phyloP scores from a whole-genome alignment of 2,329 filamentous ascomycete genomes.

The Eutypa lata region DNA sequence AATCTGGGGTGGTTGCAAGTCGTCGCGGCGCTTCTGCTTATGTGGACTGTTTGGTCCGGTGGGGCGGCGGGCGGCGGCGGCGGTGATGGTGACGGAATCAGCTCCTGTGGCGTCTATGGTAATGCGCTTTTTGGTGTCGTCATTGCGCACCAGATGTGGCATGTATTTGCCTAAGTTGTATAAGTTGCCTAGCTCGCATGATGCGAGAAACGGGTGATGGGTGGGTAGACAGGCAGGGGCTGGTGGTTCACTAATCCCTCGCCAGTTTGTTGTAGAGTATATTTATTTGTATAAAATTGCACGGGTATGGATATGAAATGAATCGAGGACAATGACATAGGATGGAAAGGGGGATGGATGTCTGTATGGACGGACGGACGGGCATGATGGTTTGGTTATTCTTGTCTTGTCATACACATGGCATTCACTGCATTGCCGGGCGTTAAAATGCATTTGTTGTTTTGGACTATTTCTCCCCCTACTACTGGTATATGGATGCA shows the following conservation, averaged over 20 bases:
- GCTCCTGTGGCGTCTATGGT: conserved; percentile 20
- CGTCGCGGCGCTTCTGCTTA: conserved; percentile 19
- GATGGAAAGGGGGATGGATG: too few relatives aligned
- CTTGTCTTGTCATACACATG: too few relatives aligned
- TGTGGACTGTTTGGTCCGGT: conserved; percentile 27
- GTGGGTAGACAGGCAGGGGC: too few relatives aligned
- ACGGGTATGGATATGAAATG: not conserved
- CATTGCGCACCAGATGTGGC: conserved; percentile 29
- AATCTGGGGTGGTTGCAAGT: conserved; percentile 25
- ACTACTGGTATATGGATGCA: too few relatives aligned
- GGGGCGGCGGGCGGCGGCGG: conserved; percentile 2
- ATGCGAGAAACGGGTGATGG: too few relatives aligned
- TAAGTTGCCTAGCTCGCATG: not conserved
- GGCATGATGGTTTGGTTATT: not conserved
- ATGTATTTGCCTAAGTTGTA: conserved; percentile 21
- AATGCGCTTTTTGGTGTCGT: conserved; percentile 24
- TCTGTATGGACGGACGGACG: too few relatives aligned
- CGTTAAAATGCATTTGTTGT: too few relatives aligned
- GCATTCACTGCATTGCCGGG: too few relatives aligned
- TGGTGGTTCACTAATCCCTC: too few relatives aligned
- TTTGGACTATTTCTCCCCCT: too few relatives aligned
- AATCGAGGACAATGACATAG: too few relatives aligned
- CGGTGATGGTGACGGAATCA: not conserved
- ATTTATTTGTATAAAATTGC: not conserved
- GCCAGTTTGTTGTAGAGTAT: too few relatives aligned